Percentiles rank a stretch among this genome's conserved stretches.
These are phyloP conservation scores for Lasiodiplodia sp. DNA, from an alignment of 2,329 filamentous ascomycete genomes.

Conservation along the genomic window DNA sequence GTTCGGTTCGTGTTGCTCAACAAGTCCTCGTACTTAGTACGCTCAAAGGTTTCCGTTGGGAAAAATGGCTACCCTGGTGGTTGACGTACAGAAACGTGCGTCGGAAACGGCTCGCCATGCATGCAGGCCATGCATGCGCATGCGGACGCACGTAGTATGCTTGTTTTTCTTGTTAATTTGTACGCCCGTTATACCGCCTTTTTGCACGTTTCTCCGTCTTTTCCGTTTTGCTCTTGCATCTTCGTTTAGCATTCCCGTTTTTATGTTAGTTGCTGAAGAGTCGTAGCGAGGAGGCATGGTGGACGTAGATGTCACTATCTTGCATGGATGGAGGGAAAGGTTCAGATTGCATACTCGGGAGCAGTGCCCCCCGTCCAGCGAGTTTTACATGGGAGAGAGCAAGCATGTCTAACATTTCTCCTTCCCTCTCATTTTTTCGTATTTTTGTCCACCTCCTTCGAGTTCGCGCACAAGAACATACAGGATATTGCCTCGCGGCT, in stretches of 20 bases:
- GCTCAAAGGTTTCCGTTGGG: neutral
- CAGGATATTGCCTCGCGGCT: constrained; percentile 17
- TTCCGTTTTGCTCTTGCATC: neutral
- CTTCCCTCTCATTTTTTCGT: neutral
- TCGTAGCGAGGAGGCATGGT: too few relatives aligned
- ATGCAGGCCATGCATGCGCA: neutral
- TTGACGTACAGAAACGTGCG: too few relatives aligned
- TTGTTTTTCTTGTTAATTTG: neutral
- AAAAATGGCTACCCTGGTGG: neutral
- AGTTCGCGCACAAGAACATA: neutral
- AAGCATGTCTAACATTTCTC: neutral
- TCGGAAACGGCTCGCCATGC: neutral
- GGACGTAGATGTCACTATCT: too few relatives aligned
- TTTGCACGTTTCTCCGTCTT: neutral
- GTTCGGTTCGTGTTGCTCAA: neutral
- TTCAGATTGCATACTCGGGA: too few relatives aligned
- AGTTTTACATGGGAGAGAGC: neutral
- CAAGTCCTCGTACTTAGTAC: neutral
- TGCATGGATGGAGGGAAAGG: too few relatives aligned
- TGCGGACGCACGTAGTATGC: neutral
- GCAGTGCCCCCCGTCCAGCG: too few relatives aligned
- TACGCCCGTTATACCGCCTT: neutral
- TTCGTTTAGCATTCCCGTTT: too few relatives aligned
- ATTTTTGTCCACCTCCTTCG: neutral
- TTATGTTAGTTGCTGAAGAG: too few relatives aligned